Conservation (phyloP, 108 stramenopile species). For the Fistulifera solaris region DNA sequence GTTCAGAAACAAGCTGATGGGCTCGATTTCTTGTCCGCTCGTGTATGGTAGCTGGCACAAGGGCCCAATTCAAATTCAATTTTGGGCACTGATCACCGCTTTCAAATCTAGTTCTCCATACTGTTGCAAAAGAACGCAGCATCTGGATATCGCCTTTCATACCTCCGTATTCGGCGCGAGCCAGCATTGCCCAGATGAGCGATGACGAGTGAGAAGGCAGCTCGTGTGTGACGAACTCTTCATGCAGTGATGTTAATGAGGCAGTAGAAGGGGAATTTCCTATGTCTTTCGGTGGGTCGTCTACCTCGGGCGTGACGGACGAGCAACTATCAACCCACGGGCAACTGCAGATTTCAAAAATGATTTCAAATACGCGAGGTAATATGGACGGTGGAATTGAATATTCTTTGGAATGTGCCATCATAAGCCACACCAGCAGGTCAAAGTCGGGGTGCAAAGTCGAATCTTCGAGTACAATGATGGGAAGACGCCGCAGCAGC, state of each 20-base stretch:
- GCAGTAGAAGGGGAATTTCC: not conserved
- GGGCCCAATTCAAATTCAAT: slow-evolving; percentile 17
- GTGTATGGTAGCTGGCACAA: slow-evolving; percentile 33
- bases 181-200: slow-evolving; percentile 50
- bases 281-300: not conserved
- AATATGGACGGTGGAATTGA: slow-evolving; percentile 13
- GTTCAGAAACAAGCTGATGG: slow-evolving; percentile 4
- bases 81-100: not conserved
- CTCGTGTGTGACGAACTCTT: slow-evolving; percentile 1
- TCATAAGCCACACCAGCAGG: slow-evolving; percentile 85
- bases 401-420: slow-evolving; percentile 73
- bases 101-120: slow-evolving; percentile 51
- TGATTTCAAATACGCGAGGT: slow-evolving; percentile 41
- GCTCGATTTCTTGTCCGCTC: slow-evolving; percentile 19
- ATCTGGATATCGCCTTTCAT: slow-evolving; percentile 70
- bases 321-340: slow-evolving; percentile 34
- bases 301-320: too few relatives aligned
- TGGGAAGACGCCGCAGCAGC: slow-evolving; percentile 73
- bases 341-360: slow-evolving; percentile 79
- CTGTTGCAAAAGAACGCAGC: slow-evolving; percentile 38
- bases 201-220: slow-evolving; percentile 13
- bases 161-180: slow-evolving; percentile 70
- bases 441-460: slow-evolving; percentile 76
- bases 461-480: slow-evolving; percentile 86
- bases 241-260: slow-evolving; percentile 2